Percentiles rank a stretch among this genome's conserved stretches.
Evolutionary conservation across 441 rosid species (phyloP).

Genomic region (Aquilaria agallochum): DNA sequence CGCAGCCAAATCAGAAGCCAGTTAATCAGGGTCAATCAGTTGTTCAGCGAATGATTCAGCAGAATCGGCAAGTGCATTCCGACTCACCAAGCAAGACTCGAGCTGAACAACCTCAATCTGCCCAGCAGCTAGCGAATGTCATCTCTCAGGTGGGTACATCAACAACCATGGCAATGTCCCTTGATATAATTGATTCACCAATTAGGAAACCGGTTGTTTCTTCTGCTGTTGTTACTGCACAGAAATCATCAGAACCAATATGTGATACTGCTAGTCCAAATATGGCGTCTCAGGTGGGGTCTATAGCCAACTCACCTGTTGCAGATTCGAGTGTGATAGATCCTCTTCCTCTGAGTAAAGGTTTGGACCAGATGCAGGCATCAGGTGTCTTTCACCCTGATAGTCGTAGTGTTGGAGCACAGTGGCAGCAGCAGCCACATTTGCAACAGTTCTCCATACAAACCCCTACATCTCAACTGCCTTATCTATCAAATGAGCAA

Average conservation of each 20-base stretch:
- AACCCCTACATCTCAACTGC: conserved; percentile 35
- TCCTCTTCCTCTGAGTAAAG: conserved; percentile 42
- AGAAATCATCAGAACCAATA: conserved; percentile 49
- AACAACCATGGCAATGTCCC: conserved; percentile 33
- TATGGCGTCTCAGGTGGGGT: conserved; percentile 34
- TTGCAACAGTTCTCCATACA: conserved; percentile 30
- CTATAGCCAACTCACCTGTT: conserved; percentile 30
- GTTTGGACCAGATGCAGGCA: conserved; percentile 46
- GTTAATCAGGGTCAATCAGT: conserved; percentile 41
- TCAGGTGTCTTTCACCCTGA: conserved; percentile 48
- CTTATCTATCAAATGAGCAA: conserved; percentile 46
- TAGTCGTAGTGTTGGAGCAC: conserved; percentile 34
- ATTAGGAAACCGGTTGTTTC: conserved; percentile 21
- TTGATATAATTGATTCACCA: conserved; percentile 40
- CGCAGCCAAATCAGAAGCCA: conserved; percentile 57
- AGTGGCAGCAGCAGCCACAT: conserved; percentile 43
- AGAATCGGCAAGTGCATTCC: conserved; percentile 43
- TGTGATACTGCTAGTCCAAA: conserved; percentile 33
- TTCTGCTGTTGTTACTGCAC: conserved; percentile 27
- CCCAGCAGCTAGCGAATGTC: conserved; percentile 35
- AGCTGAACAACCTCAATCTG: conserved; percentile 40
- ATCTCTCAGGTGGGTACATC: conserved; percentile 29
- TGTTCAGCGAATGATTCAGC: conserved; percentile 55
- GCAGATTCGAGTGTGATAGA: conserved; percentile 42
- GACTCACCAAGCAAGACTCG: conserved; percentile 49